Conservation (phyloP, 2,329 filamentous ascomycete species). For the Arachnopeziza araneosa region DNA sequence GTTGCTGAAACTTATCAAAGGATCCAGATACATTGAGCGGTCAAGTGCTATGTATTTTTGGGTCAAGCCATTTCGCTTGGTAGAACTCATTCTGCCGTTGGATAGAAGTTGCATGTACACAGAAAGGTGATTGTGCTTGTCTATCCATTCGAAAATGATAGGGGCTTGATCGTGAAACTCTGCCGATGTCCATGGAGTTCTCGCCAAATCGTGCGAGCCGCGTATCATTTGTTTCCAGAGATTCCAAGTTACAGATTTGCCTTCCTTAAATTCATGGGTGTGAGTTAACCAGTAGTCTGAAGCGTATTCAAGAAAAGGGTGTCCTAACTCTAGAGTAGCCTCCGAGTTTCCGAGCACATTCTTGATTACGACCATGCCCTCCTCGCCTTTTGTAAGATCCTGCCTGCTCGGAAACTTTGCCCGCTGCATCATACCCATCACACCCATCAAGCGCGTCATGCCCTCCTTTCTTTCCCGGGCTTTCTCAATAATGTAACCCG, state of each 20-base stretch:
- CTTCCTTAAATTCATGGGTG: conserved; percentile 7
- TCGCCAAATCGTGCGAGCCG: conserved; percentile 4
- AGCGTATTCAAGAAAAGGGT: conserved; percentile 16
- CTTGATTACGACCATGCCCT: conserved; percentile 3
- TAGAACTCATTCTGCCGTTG: not conserved
- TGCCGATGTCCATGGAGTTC: conserved; percentile 7
- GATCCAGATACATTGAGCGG: conserved; percentile 3
- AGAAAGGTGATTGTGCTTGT: conserved; percentile 5
- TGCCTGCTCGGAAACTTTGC: not conserved
- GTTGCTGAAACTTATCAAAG: not conserved
- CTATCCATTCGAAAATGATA: conserved; percentile 4
- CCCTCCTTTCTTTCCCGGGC: not conserved
- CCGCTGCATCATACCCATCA: conserved; percentile 3
- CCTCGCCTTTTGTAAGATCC: not conserved
- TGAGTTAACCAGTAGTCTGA: conserved; percentile 11
- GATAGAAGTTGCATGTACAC: conserved; percentile 6
- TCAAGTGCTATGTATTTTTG: conserved; percentile 7
- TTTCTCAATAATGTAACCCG: conserved; percentile 8
- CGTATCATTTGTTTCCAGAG: conserved; percentile 13
- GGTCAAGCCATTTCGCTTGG: not conserved
- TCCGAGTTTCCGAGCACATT: not conserved
- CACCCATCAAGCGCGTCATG: not conserved
- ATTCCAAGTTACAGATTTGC: conserved; percentile 10
- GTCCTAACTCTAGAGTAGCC: conserved; percentile 3
- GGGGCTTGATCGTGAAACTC: conserved; percentile 1